phyloP scores from a whole-genome alignment of 805 yeast genomes.

The Ogataea methylovora region DNA sequence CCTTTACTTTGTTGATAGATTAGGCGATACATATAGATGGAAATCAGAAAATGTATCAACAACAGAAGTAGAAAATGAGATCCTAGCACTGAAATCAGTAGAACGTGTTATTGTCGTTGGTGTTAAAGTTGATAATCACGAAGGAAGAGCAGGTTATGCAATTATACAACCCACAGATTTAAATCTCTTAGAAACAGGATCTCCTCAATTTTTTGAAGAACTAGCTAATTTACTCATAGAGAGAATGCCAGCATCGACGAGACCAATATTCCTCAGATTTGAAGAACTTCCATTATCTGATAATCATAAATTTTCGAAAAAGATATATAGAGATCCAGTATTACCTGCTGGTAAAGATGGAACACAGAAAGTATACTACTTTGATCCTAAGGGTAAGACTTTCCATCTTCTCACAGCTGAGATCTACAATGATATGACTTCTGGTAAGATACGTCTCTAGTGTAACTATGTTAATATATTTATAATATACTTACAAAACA shows the following conservation, averaged over 20 bases:
- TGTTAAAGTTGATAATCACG: conserved; percentile 66
- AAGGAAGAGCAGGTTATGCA: conserved; percentile 86
- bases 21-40: conserved; percentile 92
- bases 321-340: conserved; percentile 48
- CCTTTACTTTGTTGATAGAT: conserved; percentile 73
- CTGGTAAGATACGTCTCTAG: conserved; percentile 18
- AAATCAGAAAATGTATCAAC: conserved; percentile 86
- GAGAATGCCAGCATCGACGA: conserved; percentile 66
- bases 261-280: conserved; percentile 69
- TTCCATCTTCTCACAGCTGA: conserved; percentile 3
- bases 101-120: conserved; percentile 75
- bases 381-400: conserved; percentile 6
- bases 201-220: conserved; percentile 24
- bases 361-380: conserved; percentile 19
- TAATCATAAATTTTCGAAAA: conserved; percentile 69
- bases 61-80: conserved; percentile 74
- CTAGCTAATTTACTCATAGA: conserved; percentile 25
- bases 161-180: conserved; percentile 41
- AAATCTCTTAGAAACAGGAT: conserved; percentile 14
- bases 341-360: conserved; percentile 49
- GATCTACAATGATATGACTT: conserved; percentile 35
- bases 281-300: conserved; percentile 56
- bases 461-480: conserved; percentile 4
- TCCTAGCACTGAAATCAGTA: conserved; percentile 34
- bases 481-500: too few species aligned